These are phyloP conservation scores for Arthromyces matolae DNA, from an alignment of 768 basidiomycete genomes.

Conservation along the genomic window DNA sequence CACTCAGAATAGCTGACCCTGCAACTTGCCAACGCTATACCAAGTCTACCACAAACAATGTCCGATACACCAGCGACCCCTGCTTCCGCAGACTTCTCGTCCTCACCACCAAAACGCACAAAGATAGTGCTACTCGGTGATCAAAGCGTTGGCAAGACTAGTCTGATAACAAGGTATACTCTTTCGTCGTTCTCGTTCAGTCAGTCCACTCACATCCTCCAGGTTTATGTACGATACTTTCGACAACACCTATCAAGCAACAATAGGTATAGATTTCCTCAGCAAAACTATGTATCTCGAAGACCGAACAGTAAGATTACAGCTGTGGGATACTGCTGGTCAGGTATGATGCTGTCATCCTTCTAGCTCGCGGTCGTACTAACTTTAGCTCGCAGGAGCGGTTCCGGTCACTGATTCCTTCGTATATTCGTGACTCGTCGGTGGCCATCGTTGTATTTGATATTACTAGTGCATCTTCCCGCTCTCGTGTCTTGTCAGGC, in stretches of 20 bases:
- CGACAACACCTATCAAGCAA: conserved; percentile 98
- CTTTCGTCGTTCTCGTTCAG: too few species aligned
- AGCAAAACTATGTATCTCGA: conserved; percentile 99
- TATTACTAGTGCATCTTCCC: conserved; percentile 78
- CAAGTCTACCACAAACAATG: conserved; percentile 30
- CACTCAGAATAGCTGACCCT: too few species aligned
- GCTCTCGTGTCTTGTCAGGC: conserved; percentile 1
- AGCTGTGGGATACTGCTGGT: conserved; percentile 98
- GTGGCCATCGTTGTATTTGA: conserved; percentile 99
- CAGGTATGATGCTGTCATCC: conserved; percentile 49
- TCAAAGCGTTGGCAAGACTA: conserved; percentile 98
- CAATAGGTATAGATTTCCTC: conserved; percentile 97
- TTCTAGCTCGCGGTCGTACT: conserved; percentile 1
- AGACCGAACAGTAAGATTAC: conserved; percentile 94
- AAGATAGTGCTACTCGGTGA: conserved; percentile 96
- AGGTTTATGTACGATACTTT: conserved; percentile 99
- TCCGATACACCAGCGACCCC: conserved; percentile 56
- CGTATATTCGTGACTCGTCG: conserved; percentile 97
- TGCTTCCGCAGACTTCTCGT: conserved; percentile 78
- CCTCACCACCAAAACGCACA: conserved; percentile 87
- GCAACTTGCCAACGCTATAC: conserved; percentile 3
- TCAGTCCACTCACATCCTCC: conserved; percentile 10
- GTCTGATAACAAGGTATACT: conserved; percentile 87
- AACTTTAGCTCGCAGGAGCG: conserved; percentile 62
- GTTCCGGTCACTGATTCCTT: conserved; percentile 95